Base-by-base conservation (phyloP, 306 rosid species). In the Psophocarpus tetragonolobus region DNA sequence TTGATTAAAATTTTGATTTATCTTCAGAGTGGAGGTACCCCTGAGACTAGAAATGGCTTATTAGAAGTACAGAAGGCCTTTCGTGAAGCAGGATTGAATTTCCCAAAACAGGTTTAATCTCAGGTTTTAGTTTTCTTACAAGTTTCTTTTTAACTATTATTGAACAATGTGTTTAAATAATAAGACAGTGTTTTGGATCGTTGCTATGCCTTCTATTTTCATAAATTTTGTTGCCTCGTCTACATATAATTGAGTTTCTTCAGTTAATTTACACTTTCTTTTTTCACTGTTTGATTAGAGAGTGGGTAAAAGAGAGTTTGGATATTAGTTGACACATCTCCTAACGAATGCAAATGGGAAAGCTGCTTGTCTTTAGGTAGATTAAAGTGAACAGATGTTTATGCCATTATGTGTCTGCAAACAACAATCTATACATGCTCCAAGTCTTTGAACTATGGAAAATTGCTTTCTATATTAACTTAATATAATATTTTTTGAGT, bases 11-110 rank as follows among this genome's bases (percentile, higher is more conserved):
- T 60, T 29, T 60, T 60, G 20, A 27, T 60, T 60, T 60, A 60
- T 60, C 67, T 60, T 60, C 67, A 60, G 67, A 60, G 67, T 60
- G 67, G 67, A 29, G 67, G 67, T 15, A 60, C 67, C 41, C 67
- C 67, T 6, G 67, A 60, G 39, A 60, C 67, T 60, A 29, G 67
- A 30, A 60, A 60, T 60, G 67, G 67, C 41, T 60, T 60, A n/a
- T 30, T 60, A 6, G 67, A 60, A 60, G 67, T 60, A 5, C 67
- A 60, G 67, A 60, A 60, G 3, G 67, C 67, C 2, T 60, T 60
- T 14, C 67, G 67, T 6, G 67, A 60, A 60, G 67, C 67, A 14
- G 67, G 67, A 60, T 60, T 60, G 67, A 60, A 60, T 60, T 60
- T 60, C 41, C 67, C 67, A 60, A 60, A 60, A 60, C 67, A 60